phyloP scores from a whole-genome alignment of 148 eudicot genomes.

The Camellia granthamiana region DNA sequence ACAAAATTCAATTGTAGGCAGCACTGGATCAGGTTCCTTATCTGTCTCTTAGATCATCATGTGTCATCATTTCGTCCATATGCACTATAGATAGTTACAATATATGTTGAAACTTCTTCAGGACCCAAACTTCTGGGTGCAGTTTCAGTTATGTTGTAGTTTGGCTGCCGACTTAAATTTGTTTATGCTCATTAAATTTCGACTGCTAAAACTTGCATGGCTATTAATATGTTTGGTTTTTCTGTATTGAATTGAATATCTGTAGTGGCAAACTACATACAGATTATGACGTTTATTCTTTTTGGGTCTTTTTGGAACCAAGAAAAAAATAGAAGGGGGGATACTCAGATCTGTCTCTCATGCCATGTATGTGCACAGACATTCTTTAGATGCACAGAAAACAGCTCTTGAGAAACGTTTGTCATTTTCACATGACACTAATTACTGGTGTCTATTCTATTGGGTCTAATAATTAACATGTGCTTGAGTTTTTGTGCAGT shows the following conservation, averaged over 20 bases:
- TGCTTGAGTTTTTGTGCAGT: constrained; percentile 40
- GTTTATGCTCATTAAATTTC: not conserved
- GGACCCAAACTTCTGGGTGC: not conserved
- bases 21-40: not conserved
- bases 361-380: not conserved
- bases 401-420: not conserved
- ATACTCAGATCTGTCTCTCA: not conserved
- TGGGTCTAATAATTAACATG: not conserved
- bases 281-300: not conserved
- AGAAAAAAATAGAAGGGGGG: not conserved
- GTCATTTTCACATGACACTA: not conserved
- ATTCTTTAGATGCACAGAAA: too few species aligned
- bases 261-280: not conserved
- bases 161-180: not conserved
- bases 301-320: not conserved
- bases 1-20: not conserved
- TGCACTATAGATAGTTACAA: not conserved
- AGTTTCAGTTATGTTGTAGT: not conserved
- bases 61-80: not conserved
- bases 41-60: not conserved
- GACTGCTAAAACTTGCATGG: not conserved
- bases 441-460: not conserved
- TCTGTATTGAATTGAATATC: not conserved
- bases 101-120: not conserved
- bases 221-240: not conserved